Conservation (phyloP, 2,329 filamentous ascomycete species). For the Ceratocystis huliohia region DNA sequence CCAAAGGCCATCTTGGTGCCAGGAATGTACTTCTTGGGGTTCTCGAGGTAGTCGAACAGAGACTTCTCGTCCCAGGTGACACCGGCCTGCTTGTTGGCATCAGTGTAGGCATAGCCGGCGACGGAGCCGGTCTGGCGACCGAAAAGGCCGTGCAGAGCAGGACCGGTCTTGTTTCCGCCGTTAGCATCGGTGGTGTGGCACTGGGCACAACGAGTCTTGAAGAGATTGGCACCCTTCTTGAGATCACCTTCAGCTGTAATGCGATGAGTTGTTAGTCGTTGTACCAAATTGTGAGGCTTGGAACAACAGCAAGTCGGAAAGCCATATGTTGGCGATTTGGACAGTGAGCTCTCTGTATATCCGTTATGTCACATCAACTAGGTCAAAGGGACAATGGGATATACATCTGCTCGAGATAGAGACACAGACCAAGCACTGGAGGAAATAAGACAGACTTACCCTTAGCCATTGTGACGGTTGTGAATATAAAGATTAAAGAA, state of each 20-base stretch:
- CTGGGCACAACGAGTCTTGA: constrained; percentile 97
- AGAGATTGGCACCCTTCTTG: constrained; percentile 96
- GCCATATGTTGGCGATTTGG: background rate
- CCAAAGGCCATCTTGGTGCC: constrained; percentile 99
- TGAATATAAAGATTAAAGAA: constrained; percentile 14
- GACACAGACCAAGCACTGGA: background rate
- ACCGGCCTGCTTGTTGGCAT: constrained; percentile 97
- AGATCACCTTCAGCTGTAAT: constrained; percentile 52
- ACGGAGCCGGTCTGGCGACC: constrained; percentile 89
- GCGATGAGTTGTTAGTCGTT: background rate
- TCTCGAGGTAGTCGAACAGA: constrained; percentile 97
- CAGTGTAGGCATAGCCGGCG: constrained; percentile 91
- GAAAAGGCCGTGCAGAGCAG: constrained; percentile 92
- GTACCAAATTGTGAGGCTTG: background rate
- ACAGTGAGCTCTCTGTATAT: no score
- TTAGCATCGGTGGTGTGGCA: constrained; percentile 91
- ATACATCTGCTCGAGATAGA: no score
- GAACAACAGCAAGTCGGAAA: background rate
- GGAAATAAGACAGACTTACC: constrained; percentile 13
- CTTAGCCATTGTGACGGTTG: constrained; percentile 19
- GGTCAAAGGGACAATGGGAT: no score
- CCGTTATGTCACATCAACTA: no score
- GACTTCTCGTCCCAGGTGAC: constrained; percentile 76
- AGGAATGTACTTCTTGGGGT: constrained; percentile 99
- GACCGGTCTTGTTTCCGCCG: constrained; percentile 96